Percentiles rank a stretch among this genome's conserved stretches.
Conservation (phyloP, 257 asterid species). For the Cynanchum wilfordii region DNA sequence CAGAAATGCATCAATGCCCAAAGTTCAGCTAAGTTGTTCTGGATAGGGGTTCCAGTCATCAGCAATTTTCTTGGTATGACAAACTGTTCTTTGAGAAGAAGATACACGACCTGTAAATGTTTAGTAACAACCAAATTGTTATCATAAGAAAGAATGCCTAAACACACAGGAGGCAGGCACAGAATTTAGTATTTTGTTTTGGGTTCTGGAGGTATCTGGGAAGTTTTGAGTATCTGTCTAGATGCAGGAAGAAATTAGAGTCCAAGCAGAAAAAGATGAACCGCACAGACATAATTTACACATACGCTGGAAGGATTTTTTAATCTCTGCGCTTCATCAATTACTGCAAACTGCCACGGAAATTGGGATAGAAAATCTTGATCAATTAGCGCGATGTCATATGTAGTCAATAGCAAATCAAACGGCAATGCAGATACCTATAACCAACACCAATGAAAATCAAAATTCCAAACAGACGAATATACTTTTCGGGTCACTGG, state of each 20-base stretch:
- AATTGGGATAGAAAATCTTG: slow-evolving; percentile 86
- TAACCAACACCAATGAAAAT: slow-evolving; percentile 12
- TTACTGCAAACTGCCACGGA: slow-evolving; percentile 76
- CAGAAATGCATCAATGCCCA: slow-evolving; percentile 95
- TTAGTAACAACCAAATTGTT: not conserved
- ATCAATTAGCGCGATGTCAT: slow-evolving; percentile 79
- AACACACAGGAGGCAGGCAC: not conserved
- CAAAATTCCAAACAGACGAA: not conserved
- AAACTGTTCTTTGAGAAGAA: slow-evolving; percentile 55
- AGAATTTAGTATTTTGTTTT: not conserved
- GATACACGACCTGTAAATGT: slow-evolving; percentile 64
- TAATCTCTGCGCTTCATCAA: slow-evolving; percentile 96
- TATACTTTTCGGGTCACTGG: not conserved
- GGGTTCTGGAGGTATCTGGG: not conserved
- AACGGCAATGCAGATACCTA: slow-evolving; percentile 66
- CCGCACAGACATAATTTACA: not conserved
- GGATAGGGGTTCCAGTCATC: slow-evolving; percentile 97
- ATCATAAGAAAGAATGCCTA: not conserved
- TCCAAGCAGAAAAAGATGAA: not conserved
- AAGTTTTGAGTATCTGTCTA: not conserved
- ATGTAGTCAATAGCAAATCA: slow-evolving; percentile 84
- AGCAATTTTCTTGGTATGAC: slow-evolving; percentile 82
- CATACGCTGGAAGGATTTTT: slow-evolving; percentile 87
- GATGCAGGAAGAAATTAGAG: not conserved
- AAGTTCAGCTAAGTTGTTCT: slow-evolving; percentile 84